Evolutionary conservation across 73 alveolate genomes (phyloP), one percentile per base, ranked within the genome.

Genomic region (Paramecium sexaurelia): DNA sequence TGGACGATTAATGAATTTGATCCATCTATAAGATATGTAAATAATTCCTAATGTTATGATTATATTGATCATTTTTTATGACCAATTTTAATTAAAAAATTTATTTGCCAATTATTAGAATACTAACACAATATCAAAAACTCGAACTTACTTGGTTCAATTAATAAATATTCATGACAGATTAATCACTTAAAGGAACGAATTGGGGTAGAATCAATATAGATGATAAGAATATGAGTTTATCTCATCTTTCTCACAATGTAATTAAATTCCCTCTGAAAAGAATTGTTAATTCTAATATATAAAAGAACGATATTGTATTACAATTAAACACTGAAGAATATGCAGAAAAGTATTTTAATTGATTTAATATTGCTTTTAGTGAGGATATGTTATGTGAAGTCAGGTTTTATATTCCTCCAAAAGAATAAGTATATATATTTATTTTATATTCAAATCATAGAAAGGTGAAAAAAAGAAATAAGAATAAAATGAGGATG

Each of bases 321-420:
- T 10, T 68, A 1, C 56, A 68, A 68, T 35, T 68, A 27, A 68
- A 27, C 15, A 68, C 85, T 32, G 85, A 68, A 1, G 85, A 68
- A 26, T 32, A 8, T 27, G 43, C 29, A 27, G 55, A 24, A 35
- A 68, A 68, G 85, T 68, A 68, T 7, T 9, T 0, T 1, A 68
- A 11, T 9, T 6, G 0, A n/a, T 3, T 8, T 57, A 10, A 15
- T 24, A n/a, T 0, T 8, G 1, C 7, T 32, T 9, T 68, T 68
- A 68, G 85, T 68, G 85, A 68, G 11, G 87, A 73, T 19, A 73
- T 73, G 87, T 17, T 73, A 9, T 73, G 87, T 9, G 87, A 73
- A 73, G 56, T 73, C 22, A 73, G 87, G 35, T 73, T 73, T 73
- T 73, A 36, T 36, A 73, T 73, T 36, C 87, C 87, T 27, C 87